Evolutionary conservation across 1,139 yeast species (phyloP).

Genomic region (Suhomyces anneliseae): DNA sequence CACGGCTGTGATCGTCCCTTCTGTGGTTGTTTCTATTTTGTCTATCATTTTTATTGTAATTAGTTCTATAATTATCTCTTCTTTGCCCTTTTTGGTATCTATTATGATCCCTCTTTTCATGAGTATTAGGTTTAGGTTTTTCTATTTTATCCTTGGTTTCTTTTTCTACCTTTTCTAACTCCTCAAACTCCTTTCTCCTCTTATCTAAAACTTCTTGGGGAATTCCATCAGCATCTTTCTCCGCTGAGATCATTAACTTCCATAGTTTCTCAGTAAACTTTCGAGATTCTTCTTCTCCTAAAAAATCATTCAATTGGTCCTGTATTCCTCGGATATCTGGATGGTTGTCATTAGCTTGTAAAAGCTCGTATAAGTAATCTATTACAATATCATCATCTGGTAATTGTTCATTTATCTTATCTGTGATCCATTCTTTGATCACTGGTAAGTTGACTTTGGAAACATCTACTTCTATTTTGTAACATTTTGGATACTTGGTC

Average conservation of each 20-base stretch:
- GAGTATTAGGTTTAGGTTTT: neutral
- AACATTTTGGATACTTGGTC: slow-evolving; percentile 15
- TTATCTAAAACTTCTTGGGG: slow-evolving; percentile 31
- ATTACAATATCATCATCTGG: slow-evolving; percentile 51
- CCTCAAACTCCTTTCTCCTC: slow-evolving; percentile 14
- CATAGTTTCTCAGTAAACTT: slow-evolving; percentile 40
- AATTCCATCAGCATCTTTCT: slow-evolving; percentile 40
- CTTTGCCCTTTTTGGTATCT: neutral
- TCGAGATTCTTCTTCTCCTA: slow-evolving; percentile 37
- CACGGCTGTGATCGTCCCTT: too few species aligned
- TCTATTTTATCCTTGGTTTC: neutral
- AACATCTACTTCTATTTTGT: slow-evolving; percentile 28
- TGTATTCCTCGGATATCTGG: slow-evolving; percentile 39
- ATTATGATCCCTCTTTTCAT: neutral
- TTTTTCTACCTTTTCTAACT: slow-evolving; percentile 2
- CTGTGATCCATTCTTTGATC: slow-evolving; percentile 37
- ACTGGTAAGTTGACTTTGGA: slow-evolving; percentile 34
- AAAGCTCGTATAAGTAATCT: slow-evolving; percentile 40
- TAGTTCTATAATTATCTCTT: too few species aligned
- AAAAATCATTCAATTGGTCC: slow-evolving; percentile 39
- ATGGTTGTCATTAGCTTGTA: slow-evolving; percentile 20
- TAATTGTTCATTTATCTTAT: slow-evolving; percentile 28
- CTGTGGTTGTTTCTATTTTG: too few species aligned
- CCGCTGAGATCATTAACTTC: slow-evolving; percentile 41
- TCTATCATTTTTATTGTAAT: too few species aligned